A percentile compares a stretch with the other conserved stretches of the same genome.
These are phyloP conservation scores for Colletotrichum sojae DNA, from an alignment of 2,329 filamentous ascomycete species.

Conservation along the genomic window DNA sequence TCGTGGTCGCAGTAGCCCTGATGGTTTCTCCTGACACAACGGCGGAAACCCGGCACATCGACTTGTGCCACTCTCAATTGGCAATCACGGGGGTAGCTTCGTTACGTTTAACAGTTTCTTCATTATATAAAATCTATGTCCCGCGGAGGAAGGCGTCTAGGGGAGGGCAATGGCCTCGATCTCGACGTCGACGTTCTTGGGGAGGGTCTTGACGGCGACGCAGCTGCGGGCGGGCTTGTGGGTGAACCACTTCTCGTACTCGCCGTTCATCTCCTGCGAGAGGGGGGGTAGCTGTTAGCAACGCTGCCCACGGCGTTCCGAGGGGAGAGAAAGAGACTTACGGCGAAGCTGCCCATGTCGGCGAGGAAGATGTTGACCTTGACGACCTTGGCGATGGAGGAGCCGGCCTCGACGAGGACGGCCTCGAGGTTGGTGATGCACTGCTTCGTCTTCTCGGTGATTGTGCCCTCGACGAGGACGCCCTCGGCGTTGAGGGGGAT, in stretches of 20 bases:
- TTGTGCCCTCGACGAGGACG: conserved; percentile 70
- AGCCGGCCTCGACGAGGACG: conserved; percentile 86
- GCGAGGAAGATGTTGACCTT: conserved; percentile 94
- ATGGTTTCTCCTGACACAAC: too few species aligned
- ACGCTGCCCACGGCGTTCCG: too few species aligned
- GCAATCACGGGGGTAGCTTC: not conserved
- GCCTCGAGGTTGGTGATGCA: conserved; percentile 85
- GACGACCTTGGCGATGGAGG: conserved; percentile 83
- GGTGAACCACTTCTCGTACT: conserved; percentile 86
- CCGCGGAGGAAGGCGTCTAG: conserved; percentile 48
- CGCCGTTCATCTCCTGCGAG: conserved; percentile 81
- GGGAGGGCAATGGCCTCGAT: conserved; percentile 89
- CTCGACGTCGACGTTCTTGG: conserved; percentile 88
- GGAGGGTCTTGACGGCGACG: conserved; percentile 90
- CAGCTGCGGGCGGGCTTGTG: conserved; percentile 92
- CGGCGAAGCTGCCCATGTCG: conserved; percentile 89
- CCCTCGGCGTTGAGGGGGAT: conserved; percentile 77
- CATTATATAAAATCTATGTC: conserved; percentile 1
- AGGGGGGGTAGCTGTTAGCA: not conserved
- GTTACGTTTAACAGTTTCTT: conserved; percentile 9
- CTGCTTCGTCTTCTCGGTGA: conserved; percentile 73
- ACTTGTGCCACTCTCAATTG: too few species aligned
- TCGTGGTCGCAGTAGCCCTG: too few species aligned
- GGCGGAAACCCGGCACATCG: too few species aligned
- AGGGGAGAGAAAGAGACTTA: conserved; percentile 49